Percentiles rank a stretch among this genome's conserved stretches.
phyloP scores from a whole-genome alignment of 2,329 filamentous ascomycete genomes.

The Rutstroemia sp. region DNA sequence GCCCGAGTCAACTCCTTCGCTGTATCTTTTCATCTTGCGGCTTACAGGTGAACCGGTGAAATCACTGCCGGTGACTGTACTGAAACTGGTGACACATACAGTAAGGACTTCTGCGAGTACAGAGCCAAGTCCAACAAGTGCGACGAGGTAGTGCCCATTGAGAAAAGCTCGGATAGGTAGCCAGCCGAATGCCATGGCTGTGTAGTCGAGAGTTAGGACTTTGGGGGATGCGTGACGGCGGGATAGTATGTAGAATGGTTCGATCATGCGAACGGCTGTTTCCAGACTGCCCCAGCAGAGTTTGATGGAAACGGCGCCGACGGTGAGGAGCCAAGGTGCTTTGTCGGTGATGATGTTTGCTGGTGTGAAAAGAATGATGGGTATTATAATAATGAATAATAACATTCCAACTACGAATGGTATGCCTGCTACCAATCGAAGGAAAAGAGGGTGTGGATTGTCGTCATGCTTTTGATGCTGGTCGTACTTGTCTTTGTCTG shows the following conservation, averaged over 20 bases:
- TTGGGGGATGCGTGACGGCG: slow-evolving; percentile 56
- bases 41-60: slow-evolving; percentile 37
- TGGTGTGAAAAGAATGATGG: slow-evolving; percentile 52
- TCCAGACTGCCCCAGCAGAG: slow-evolving; percentile 63
- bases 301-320: slow-evolving; percentile 58
- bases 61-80: slow-evolving; percentile 54
- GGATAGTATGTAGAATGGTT: slow-evolving; percentile 66
- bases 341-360: slow-evolving; percentile 50
- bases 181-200: slow-evolving; percentile 61
- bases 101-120: slow-evolving; percentile 68
- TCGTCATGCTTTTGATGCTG: slow-evolving; percentile 41
- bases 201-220: slow-evolving; percentile 66
- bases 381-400: slow-evolving; percentile 50
- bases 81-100: slow-evolving; percentile 59
- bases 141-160: slow-evolving; percentile 59
- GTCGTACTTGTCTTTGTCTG: slow-evolving; percentile 40
- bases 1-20: slow-evolving; percentile 35
- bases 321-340: slow-evolving; percentile 58
- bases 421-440: slow-evolving; percentile 51
- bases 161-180: slow-evolving; percentile 53
- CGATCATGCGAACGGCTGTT: slow-evolving; percentile 63
- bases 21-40: too few species aligned
- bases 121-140: slow-evolving; percentile 62
- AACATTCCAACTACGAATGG: slow-evolving; percentile 53
- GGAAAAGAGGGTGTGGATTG: slow-evolving; percentile 63